These are phyloP conservation scores for Trypanosomatidae sp. DNA, from an alignment of 208 protist species.

Conservation along the genomic window DNA sequence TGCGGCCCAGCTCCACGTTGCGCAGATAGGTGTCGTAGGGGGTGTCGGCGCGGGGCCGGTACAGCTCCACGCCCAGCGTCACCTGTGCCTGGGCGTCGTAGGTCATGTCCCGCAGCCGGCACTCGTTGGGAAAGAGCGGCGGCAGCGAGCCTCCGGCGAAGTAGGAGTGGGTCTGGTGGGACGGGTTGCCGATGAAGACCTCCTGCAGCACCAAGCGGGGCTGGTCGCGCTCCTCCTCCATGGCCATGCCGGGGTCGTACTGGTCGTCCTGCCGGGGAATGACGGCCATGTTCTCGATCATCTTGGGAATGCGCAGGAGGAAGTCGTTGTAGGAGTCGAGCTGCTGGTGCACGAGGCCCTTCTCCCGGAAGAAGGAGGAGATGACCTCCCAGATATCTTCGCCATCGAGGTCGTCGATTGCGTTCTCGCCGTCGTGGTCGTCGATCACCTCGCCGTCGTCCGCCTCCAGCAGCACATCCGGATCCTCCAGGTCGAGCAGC, in stretches of 20 bases:
- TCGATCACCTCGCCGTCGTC: too few species aligned
- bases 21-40: conserved; percentile 44
- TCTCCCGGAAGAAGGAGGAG: conserved; percentile 97
- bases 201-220: conserved; percentile 74
- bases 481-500: conserved; percentile 58
- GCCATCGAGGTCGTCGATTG: conserved; percentile 72
- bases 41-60: conserved; percentile 44
- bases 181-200: conserved; percentile 82
- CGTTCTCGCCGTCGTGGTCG: conserved; percentile 29
- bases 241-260: conserved; percentile 60
- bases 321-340: conserved; percentile 99
- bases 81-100: conserved; percentile 79
- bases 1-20: conserved; percentile 95
- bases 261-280: conserved; percentile 80
- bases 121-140: conserved; percentile 95
- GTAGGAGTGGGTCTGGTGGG: conserved; percentile 54
- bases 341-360: conserved; percentile 99
- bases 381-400: conserved; percentile 98
- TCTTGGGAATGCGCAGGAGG: conserved; percentile 81
- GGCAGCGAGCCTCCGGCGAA: conserved; percentile 54
- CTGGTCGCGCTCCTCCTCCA: conserved; percentile 63
- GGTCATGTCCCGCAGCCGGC: conserved; percentile 96
- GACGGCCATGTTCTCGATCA: conserved; percentile 72
- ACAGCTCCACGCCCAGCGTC: conserved; percentile 56
- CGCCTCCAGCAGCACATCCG: conserved; percentile 71